Conservation (phyloP, 2,329 filamentous ascomycete species). For the Aureobasidium namibiae region DNA sequence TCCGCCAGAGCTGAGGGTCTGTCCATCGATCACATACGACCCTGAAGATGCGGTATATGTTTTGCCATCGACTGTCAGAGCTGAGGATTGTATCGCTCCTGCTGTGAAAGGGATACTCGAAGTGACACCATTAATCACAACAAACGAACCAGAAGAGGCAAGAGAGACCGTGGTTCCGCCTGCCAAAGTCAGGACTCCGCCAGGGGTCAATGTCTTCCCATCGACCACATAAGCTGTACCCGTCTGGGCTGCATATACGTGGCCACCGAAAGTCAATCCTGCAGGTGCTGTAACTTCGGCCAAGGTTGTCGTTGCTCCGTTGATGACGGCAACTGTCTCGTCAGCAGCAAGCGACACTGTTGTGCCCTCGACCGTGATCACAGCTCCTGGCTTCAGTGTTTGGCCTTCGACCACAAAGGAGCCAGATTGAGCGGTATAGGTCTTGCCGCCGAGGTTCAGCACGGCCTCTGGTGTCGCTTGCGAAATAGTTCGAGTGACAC, state of each 20-base stretch:
- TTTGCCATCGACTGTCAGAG: slow-evolving; percentile 24
- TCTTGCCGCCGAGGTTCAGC: slow-evolving; percentile 23
- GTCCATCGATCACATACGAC: slow-evolving; percentile 8
- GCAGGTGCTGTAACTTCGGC: not conserved
- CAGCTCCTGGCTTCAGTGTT: slow-evolving; percentile 22
- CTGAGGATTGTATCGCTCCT: slow-evolving; percentile 22
- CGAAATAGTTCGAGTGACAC: slow-evolving; percentile 14
- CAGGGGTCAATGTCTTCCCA: slow-evolving; percentile 10
- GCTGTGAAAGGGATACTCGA: slow-evolving; percentile 11
- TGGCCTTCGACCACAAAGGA: slow-evolving; percentile 22
- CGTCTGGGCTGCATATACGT: slow-evolving; percentile 18
- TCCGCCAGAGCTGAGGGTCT: slow-evolving; percentile 14
- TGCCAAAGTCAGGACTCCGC: slow-evolving; percentile 9
- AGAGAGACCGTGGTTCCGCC: slow-evolving; percentile 18
- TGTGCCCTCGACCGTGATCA: slow-evolving; percentile 21
- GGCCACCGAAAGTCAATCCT: slow-evolving; percentile 3
- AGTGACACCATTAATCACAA: slow-evolving; percentile 30
- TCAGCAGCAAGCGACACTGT: slow-evolving; percentile 16
- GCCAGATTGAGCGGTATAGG: slow-evolving; percentile 15
- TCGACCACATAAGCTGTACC: slow-evolving; percentile 12
- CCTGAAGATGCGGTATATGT: slow-evolving; percentile 12
- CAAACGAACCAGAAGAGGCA: slow-evolving; percentile 28
- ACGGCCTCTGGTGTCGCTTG: slow-evolving; percentile 21
- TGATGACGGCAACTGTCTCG: slow-evolving; percentile 17
- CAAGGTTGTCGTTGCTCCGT: slow-evolving; percentile 15